Percentiles rank a stretch among this genome's conserved stretches.
Conservation (phyloP, 768 basidiomycete genomes). For the Kwoniella heveanensis region DNA sequence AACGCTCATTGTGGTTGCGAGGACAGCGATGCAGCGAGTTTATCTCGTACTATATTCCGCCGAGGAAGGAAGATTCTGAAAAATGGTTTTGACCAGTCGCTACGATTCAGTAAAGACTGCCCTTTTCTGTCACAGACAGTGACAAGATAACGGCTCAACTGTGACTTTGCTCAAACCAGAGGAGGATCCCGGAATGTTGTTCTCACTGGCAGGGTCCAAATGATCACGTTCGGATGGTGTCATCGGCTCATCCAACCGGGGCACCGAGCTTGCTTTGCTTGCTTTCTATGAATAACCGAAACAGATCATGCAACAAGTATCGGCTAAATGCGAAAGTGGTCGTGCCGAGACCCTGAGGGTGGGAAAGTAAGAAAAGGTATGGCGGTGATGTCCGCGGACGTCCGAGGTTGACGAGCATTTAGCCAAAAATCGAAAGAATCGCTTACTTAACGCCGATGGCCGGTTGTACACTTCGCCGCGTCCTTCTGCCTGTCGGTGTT, state of each 20-base stretch:
- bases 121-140: too few species aligned
- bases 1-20: slow-evolving; percentile 10
- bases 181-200: too few species aligned
- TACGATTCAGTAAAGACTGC: too few species aligned
- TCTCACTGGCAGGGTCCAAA: too few species aligned
- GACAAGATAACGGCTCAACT: too few species aligned
- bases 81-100: too few species aligned
- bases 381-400: neutral
- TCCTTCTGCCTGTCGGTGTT: neutral
- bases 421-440: neutral
- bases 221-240: slow-evolving; percentile 20
- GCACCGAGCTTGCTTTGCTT: neutral
- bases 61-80: too few species aligned
- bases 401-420: neutral
- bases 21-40: too few species aligned
- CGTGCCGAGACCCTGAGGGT: neutral
- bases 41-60: neutral
- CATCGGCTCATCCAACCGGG: slow-evolving; percentile 8
- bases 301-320: too few species aligned
- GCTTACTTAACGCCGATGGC: slow-evolving; percentile 16
- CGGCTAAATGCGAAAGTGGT: neutral
- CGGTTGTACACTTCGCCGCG: neutral
- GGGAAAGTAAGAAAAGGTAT: neutral
- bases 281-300: too few species aligned
- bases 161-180: too few species aligned